Conservation (phyloP, 2,329 filamentous ascomycete genomes). For the Aaosphaeria arxii region DNA sequence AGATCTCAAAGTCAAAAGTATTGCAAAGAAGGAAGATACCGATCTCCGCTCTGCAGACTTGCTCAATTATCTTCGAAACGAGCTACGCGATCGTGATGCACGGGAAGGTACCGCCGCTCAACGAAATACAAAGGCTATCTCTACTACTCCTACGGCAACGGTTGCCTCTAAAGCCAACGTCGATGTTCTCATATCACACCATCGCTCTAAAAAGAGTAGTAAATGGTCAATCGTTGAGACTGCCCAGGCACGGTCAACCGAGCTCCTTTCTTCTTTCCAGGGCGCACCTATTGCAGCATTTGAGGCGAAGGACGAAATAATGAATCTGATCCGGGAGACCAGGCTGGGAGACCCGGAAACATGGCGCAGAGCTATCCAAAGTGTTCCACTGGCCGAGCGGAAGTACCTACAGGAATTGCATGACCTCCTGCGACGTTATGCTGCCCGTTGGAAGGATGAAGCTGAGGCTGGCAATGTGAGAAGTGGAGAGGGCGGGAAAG, state of each 20-base stretch:
- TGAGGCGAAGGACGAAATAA: conserved; percentile 79
- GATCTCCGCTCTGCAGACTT: conserved; percentile 74
- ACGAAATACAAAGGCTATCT: conserved; percentile 14
- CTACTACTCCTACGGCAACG: conserved; percentile 14
- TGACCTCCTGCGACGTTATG: conserved; percentile 66
- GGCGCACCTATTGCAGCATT: conserved; percentile 81
- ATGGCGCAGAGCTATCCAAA: conserved; percentile 80
- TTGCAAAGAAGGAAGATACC: conserved; percentile 70
- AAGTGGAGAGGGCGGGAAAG: conserved; percentile 58
- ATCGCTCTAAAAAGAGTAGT: conserved; percentile 88
- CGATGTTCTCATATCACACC: conserved; percentile 77
- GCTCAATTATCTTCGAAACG: conserved; percentile 73
- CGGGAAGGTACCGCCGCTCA: conserved; percentile 50
- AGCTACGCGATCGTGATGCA: conserved; percentile 76
- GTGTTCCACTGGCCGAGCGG: conserved; percentile 71
- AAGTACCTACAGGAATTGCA: conserved; percentile 82
- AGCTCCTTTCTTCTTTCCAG: conserved; percentile 67
- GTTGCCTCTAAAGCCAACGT: conserved; percentile 59
- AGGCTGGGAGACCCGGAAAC: conserved; percentile 75
- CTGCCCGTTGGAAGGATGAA: conserved; percentile 53
- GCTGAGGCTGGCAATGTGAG: conserved; percentile 32
- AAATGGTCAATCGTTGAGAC: conserved; percentile 82
- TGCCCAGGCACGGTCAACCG: conserved; percentile 55
- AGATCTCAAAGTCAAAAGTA: conserved; percentile 71
- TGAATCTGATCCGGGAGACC: conserved; percentile 73